Base-by-base conservation (phyloP, 2,329 filamentous ascomycete species). In the Botryotinia convoluta region DNA sequence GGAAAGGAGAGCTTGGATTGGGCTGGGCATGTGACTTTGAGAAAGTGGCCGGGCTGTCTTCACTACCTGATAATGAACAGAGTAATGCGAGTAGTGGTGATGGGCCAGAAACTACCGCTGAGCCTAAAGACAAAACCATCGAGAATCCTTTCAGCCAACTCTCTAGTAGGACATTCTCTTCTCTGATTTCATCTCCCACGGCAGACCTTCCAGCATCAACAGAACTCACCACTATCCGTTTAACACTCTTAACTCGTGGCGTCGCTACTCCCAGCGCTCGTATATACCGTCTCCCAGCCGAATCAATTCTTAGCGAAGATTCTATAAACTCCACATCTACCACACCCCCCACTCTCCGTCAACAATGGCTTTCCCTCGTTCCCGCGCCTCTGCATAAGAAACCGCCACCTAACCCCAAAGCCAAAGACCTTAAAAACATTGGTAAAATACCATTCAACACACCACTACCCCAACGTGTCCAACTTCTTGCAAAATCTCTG, bases 21-120 rank as follows among this genome's bases (percentile, higher is more conserved):
- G 94, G 94, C 0, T 93, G 93, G 87, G 89, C 90, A 16, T 97
- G 93, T 82, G 93, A 97, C 79, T 97, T 94, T 87, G 91, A 94
- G 79, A 84, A 71, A 35, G 54, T 80, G 29, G 57, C 76, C 67
- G 75, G 74, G 10, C 14, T 76, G 16, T 16, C 61, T 60, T 39
- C 51, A 32, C 20, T 74, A 6, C 59, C 71, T 14, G 64, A 72
- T 5, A 69, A 42, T 48, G 71, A 77, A 37, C 64, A 74, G 16
- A 73, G 57, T 4, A 51, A 75, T 45, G 42, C 51, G 20, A 37
- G 6, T 45, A 37, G 57, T 6, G n/a, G 42, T 35, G n/a, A 16
- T 32, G 61, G 32, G 20, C 6, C 61, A 54, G 62, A 54, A 29
- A 32, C 12, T 29, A 18, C 51, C 26, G 22, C 3, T 16, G 61